Evolutionary conservation across 2,329 filamentous ascomycete genomes (phyloP).

Genomic region (Penicillium palitans): DNA sequence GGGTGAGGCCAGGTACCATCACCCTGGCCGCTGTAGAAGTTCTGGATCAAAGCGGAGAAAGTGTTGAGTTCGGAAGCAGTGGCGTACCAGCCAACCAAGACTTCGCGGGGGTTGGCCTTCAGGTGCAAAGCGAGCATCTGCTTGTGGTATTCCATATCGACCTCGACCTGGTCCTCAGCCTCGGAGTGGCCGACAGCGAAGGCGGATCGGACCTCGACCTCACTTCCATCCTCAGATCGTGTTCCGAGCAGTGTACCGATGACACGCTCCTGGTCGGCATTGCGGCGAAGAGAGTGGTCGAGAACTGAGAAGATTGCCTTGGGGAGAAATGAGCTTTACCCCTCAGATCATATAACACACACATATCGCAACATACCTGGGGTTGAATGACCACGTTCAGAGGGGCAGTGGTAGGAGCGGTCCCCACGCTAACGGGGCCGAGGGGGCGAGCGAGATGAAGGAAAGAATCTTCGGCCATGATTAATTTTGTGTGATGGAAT

Average conservation of each 20-base stretch:
- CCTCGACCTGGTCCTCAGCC: conserved; percentile 97
- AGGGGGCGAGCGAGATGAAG: conserved; percentile 92
- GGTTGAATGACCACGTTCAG: conserved; percentile 93
- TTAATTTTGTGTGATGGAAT: conserved; percentile 48
- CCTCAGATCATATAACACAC: conserved; percentile 7
- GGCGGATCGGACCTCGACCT: conserved; percentile 92
- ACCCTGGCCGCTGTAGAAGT: conserved; percentile 97
- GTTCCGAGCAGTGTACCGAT: conserved; percentile 94
- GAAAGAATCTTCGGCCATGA: conserved; percentile 86
- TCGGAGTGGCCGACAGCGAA: conserved; percentile 99
- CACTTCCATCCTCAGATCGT: conserved; percentile 92
- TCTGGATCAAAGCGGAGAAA: conserved; percentile 97
- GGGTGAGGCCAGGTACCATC: conserved; percentile 97
- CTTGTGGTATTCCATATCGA: conserved; percentile 99
- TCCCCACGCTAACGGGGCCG: conserved; percentile 74
- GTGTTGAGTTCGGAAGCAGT: conserved; percentile 96
- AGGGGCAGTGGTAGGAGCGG: conserved; percentile 83
- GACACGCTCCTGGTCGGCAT: conserved; percentile 88
- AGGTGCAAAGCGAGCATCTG: conserved; percentile 96
- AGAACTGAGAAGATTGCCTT: conserved; percentile 66
- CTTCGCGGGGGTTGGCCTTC: conserved; percentile 89
- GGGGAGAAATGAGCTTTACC: conserved; percentile 20
- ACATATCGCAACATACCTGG: conserved; percentile 62
- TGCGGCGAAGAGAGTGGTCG: conserved; percentile 91
- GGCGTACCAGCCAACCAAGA: conserved; percentile 97